Evolutionary conservation across 306 rosid species (phyloP).

Genomic region (Lagenaria siceraria): DNA sequence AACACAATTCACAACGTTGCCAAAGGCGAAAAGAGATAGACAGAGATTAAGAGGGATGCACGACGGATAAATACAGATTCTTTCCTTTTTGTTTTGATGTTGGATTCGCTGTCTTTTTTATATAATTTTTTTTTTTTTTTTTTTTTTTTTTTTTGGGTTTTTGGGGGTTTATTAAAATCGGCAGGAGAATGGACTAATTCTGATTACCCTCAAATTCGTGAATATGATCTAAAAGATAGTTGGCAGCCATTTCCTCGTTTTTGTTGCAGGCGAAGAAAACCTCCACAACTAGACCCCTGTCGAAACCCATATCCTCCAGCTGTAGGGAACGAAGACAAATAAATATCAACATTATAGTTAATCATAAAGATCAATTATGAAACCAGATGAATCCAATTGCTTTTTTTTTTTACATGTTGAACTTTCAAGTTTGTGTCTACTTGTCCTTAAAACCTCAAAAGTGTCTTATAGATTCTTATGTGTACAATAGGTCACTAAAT

Average conservation of each 20-base stretch:
- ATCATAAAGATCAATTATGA: background rate
- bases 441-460: too few species aligned
- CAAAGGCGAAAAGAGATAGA: background rate
- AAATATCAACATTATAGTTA: background rate
- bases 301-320: slow-evolving; percentile 96
- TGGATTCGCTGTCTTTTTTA: background rate
- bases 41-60: background rate
- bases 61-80: background rate
- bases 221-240: slow-evolving; percentile 81
- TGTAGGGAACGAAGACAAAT: slow-evolving; percentile 10
- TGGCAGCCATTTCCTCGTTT: slow-evolving; percentile 88
- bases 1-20: slow-evolving; percentile 4
- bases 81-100: background rate
- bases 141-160: background rate
- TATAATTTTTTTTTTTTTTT: background rate
- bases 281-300: slow-evolving; percentile 69
- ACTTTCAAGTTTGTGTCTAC: too few species aligned
- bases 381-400: background rate
- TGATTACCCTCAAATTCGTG: slow-evolving; percentile 71
- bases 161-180: background rate
- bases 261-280: slow-evolving; percentile 85
- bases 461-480: too few species aligned
- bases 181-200: background rate
- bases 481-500: too few species aligned
- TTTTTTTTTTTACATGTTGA: background rate